Evolutionary conservation across 2,329 filamentous ascomycete genomes (phyloP), one percentile per base, ranked within the genome.

Genomic region (Pestalotiopsis sp.): DNA sequence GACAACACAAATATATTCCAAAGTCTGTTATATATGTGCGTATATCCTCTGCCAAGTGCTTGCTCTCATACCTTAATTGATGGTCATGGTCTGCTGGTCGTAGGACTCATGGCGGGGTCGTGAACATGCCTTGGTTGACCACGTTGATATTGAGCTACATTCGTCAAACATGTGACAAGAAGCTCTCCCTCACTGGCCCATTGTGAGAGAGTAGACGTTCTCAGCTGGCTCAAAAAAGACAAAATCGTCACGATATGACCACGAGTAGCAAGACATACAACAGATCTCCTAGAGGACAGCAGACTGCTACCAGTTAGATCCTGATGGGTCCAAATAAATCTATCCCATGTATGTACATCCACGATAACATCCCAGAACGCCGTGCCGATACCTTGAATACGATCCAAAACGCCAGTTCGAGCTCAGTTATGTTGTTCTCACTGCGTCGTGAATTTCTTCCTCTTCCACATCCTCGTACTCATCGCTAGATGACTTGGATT

Each of bases 391-490:
- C 23, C 52, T 36, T 31, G 41, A 41, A 12, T 52, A n/a, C 38
- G 38, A 4, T 13, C 31, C 36, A 11, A 17, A 62, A 52, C 45
- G 36, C 60, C 49, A 39, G 38, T 38, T 38, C 31, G 39, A 41
- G 56, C 56, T 60, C 11, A 72, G 71, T 14, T 74, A 76, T 56
- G 75, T 72, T 27, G 76, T 75, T 23, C 70, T 71, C 11, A 72
- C 75, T 38, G 66, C 58, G 41, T 74, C 75, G 38, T 77, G 75
- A 11, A 69, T 73, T 23, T 79, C 77, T 27, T 72, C 71, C 20
- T 77, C 76, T 13, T 80, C 79, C 3, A 81, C 57, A 60, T 82
- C 80, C 64, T 82, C 80, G 57, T 82, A 81, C 56, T 78, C 80
- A 31, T 78, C 77, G 61, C 75, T 77, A 1, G 77, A 78, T 9